phyloP scores from a whole-genome alignment of 768 basidiomycete genomes.

The Lactarius hengduanensis region DNA sequence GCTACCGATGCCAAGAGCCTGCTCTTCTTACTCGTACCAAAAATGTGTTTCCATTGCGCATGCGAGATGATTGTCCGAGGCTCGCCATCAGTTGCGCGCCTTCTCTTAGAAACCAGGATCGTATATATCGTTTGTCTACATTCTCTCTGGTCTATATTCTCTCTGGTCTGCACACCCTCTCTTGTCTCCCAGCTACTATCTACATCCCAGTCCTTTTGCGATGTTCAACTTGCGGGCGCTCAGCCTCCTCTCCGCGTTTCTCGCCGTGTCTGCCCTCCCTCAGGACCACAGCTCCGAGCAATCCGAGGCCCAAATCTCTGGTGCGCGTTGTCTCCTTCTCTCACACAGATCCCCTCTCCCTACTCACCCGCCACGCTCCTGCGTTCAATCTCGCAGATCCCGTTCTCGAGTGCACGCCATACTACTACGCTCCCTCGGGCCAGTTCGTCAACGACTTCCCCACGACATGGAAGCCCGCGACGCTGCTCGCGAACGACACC shows the following conservation, averaged over 20 bases:
- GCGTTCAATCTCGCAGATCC: constrained; percentile 8
- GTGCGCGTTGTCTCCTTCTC: background rate
- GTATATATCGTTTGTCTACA: background rate
- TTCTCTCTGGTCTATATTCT: no score
- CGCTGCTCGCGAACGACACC: constrained; percentile 19
- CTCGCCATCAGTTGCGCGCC: background rate
- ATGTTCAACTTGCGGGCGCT: constrained; percentile 5
- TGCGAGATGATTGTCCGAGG: no score
- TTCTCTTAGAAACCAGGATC: background rate
- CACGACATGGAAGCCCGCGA: constrained; percentile 19
- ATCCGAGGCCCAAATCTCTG: constrained; percentile 24
- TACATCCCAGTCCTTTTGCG: background rate
- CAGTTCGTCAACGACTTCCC: constrained; percentile 14
- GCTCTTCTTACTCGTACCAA: no score
- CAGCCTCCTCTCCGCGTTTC: background rate
- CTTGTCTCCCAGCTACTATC: background rate
- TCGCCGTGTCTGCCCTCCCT: constrained; percentile 10
- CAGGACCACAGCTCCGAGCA: constrained; percentile 23
- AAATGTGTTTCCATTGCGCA: no score
- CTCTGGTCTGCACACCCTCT: background rate
- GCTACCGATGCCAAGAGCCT: no score
- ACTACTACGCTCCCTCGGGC: constrained; percentile 20
- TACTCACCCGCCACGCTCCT: background rate
- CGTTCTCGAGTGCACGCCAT: constrained; percentile 20
- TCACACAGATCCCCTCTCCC: background rate